Conservation (phyloP, 768 basidiomycete genomes). For the Rhodotorula babjevae region DNA sequence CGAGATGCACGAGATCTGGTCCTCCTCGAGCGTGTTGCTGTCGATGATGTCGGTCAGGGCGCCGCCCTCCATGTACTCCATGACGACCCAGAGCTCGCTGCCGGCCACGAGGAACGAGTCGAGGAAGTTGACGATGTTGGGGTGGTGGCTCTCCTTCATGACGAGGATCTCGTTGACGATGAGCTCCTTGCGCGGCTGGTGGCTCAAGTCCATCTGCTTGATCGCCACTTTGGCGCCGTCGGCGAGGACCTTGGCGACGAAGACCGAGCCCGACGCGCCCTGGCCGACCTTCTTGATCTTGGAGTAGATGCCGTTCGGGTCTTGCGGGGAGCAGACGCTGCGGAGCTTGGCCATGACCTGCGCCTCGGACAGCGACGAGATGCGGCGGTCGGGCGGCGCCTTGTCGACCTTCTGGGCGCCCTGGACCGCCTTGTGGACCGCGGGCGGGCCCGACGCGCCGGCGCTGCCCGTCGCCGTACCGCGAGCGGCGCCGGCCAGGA, state of each 20-base stretch:
- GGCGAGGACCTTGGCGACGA: conserved; percentile 88
- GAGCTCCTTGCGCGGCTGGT: conserved; percentile 87
- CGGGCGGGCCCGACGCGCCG: background rate
- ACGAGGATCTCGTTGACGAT: conserved; percentile 97
- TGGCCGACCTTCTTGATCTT: conserved; percentile 99
- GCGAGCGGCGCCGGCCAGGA: conserved; percentile 45
- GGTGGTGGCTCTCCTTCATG: conserved; percentile 97
- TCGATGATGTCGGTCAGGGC: conserved; percentile 97
- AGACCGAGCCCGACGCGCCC: conserved; percentile 95
- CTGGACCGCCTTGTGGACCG: conserved; percentile 14
- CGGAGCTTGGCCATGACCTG: conserved; percentile 98
- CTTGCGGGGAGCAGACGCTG: conserved; percentile 76
- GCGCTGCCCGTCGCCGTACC: background rate
- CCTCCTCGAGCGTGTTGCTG: conserved; percentile 88
- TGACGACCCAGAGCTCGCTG: conserved; percentile 95
- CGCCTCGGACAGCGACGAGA: conserved; percentile 92
- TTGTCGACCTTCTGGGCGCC: conserved; percentile 55
- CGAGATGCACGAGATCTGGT: conserved; percentile 67
- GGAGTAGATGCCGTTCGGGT: conserved; percentile 82
- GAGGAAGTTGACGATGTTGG: conserved; percentile 81
- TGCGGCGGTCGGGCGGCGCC: conserved; percentile 66
- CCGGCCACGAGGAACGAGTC: conserved; percentile 86
- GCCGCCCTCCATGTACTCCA: conserved; percentile 96
- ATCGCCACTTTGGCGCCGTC: conserved; percentile 86
- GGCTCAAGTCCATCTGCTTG: conserved; percentile 91